A percentile compares a stretch with the other conserved stretches of the same genome.
These are phyloP conservation scores for Calonectria pteridis DNA, from an alignment of 2,329 filamentous ascomycete genomes.

Conservation along the genomic window DNA sequence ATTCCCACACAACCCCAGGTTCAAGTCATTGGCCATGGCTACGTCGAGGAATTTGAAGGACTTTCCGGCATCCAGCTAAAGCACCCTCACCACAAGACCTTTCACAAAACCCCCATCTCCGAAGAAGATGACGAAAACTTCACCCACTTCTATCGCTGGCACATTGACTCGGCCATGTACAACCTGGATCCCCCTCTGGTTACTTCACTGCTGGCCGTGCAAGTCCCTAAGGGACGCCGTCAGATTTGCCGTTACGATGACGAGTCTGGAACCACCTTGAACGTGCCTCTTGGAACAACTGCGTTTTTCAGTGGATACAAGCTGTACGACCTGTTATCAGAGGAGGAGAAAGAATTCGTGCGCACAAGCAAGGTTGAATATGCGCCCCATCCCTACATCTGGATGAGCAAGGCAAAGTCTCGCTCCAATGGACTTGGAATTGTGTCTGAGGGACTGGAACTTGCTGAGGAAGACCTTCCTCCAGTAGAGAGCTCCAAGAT, in stretches of 20 bases:
- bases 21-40: conserved; percentile 11
- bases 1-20: conserved; percentile 13
- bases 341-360: conserved; percentile 1
- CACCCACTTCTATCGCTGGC: conserved; percentile 22
- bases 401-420: conserved; percentile 16
- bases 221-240: conserved; percentile 10
- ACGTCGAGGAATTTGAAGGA: conserved; percentile 11
- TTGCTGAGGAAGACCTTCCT: not conserved
- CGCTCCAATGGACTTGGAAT: conserved; percentile 14
- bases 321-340: conserved; percentile 8
- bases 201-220: not conserved
- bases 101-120: conserved; percentile 5
- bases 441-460: conserved; percentile 3
- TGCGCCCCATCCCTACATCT: conserved; percentile 12
- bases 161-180: conserved; percentile 22
- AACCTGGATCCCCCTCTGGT: conserved; percentile 15
- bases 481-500: not conserved
- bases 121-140: not conserved
- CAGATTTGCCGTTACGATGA: conserved; percentile 20
- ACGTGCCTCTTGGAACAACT: conserved; percentile 12
- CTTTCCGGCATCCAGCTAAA: not conserved
- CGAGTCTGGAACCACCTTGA: not conserved
- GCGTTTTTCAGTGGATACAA: conserved; percentile 16
- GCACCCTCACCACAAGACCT: conserved; percentile 10
- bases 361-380: conserved; percentile 8